Percentiles rank a stretch among this genome's conserved stretches.
These are phyloP conservation scores for Fraxinus angustifolia DNA, from an alignment of 305 asterid species.

Conservation along the genomic window DNA sequence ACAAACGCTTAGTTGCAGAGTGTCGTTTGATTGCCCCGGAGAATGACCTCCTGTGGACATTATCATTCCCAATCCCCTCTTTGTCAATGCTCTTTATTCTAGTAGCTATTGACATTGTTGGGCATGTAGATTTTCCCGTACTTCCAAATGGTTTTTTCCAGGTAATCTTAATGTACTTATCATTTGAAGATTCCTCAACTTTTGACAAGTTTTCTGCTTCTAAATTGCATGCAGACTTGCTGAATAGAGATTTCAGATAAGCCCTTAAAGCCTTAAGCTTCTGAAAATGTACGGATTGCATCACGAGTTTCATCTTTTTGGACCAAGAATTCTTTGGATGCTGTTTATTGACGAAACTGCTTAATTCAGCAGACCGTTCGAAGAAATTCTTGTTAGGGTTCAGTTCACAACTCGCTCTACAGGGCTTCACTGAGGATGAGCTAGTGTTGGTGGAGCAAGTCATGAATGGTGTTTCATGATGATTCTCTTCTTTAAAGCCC, in stretches of 20 bases:
- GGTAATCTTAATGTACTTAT: slow-evolving; percentile 3
- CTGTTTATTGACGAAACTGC: slow-evolving; percentile 29
- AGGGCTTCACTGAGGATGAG: slow-evolving; percentile 67
- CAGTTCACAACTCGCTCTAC: slow-evolving; percentile 68
- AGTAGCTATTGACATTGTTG: slow-evolving; percentile 18
- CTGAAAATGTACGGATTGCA: slow-evolving; percentile 39
- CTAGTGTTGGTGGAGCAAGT: background rate
- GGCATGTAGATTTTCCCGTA: background rate
- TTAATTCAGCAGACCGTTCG: slow-evolving; percentile 64
- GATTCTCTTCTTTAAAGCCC: slow-evolving; percentile 22
- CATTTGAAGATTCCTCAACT: slow-evolving; percentile 20
- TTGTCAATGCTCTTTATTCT: slow-evolving; percentile 39
- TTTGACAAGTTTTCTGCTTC: slow-evolving; percentile 18
- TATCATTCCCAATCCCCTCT: slow-evolving; percentile 24
- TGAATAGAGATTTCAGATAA: slow-evolving; percentile 50
- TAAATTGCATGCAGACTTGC: slow-evolving; percentile 39
- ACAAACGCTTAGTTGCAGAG: slow-evolving; percentile 47
- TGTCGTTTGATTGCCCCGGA: slow-evolving; percentile 66
- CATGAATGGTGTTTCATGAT: slow-evolving; percentile 24
- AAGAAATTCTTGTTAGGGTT: slow-evolving; percentile 60
- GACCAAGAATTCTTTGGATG: slow-evolving; percentile 51
- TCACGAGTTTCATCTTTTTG: slow-evolving; percentile 54
- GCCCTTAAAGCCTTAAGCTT: slow-evolving; percentile 60
- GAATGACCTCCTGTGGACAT: slow-evolving; percentile 59
- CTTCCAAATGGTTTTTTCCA: background rate